Evolutionary conservation across 2,329 filamentous ascomycete genomes (phyloP).

Genomic region (Beauveria sp.): DNA sequence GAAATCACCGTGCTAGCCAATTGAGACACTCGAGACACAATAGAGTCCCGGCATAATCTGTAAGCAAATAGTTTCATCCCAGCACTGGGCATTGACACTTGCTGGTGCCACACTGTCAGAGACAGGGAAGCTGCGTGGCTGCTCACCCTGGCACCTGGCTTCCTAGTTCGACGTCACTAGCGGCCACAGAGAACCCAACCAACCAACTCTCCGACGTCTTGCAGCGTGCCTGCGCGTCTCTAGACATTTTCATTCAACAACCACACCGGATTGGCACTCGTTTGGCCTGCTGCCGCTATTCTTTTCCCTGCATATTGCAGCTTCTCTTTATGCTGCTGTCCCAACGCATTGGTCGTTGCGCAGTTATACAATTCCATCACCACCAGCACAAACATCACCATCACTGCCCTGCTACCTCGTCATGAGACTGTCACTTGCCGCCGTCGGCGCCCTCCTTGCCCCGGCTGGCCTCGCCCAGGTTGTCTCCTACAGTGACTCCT

Average conservation of each 20-base stretch:
- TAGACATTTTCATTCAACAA: neutral
- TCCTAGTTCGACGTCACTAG: neutral
- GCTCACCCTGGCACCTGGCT: neutral
- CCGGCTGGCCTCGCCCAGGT: constrained; percentile 7
- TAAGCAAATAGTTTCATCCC: constrained; percentile 1
- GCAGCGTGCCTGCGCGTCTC: neutral
- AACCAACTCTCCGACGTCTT: neutral
- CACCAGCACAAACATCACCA: neutral
- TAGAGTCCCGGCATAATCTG: neutral
- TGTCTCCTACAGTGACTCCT: constrained; percentile 24
- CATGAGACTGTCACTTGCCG: constrained; percentile 2
- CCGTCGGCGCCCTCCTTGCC: neutral
- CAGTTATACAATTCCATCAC: neutral
- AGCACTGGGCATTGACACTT: neutral
- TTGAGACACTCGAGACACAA: neutral
- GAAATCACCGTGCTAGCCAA: neutral
- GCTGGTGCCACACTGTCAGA: neutral
- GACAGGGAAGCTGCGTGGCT: neutral
- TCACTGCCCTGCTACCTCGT: neutral
- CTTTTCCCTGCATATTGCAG: neutral
- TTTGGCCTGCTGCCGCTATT: neutral
- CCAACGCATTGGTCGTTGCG: neutral
- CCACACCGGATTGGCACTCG: neutral
- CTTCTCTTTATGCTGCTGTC: neutral
- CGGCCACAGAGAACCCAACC: neutral